A percentile compares a stretch with the other conserved stretches of the same genome.
Evolutionary conservation across 2,329 filamentous ascomycete species (phyloP).

Genomic region (Venturia oleaginea): DNA sequence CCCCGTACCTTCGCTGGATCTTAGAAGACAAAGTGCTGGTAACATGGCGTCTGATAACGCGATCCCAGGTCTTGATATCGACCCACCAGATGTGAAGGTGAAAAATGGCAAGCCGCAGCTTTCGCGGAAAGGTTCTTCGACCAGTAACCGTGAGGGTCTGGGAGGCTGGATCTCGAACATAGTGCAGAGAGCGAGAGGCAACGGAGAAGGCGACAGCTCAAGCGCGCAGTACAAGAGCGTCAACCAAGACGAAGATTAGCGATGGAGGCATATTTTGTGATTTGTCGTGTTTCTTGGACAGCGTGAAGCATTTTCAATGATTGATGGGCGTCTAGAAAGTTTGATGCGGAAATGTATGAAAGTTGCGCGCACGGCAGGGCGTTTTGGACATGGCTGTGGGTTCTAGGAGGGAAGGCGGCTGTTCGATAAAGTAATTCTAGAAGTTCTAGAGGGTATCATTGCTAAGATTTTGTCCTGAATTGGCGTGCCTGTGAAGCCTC

Average conservation of each 20-base stretch:
- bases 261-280: not conserved
- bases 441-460: not conserved
- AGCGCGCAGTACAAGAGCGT: conserved; percentile 39
- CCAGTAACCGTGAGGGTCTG: conserved; percentile 44
- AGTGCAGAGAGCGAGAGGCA: conserved; percentile 40
- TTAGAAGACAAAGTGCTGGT: conserved; percentile 44
- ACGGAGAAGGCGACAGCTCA: conserved; percentile 26
- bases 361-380: not conserved
- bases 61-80: conserved; percentile 74
- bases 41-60: conserved; percentile 45
- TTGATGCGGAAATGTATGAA: not conserved
- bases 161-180: conserved; percentile 63
- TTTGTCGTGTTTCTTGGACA: not conserved
- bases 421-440: not conserved
- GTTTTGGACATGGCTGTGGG: not conserved
- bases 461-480: not conserved
- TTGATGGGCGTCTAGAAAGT: not conserved
- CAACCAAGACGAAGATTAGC: conserved; percentile 32
- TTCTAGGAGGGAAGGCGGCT: not conserved
- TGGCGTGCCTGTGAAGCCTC: not conserved
- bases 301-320: not conserved
- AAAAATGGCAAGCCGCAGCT: conserved; percentile 42
- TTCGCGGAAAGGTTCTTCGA: conserved; percentile 19
- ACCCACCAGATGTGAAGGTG: conserved; percentile 58
- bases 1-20: conserved; percentile 68